phyloP scores from a whole-genome alignment of 371 early-diverging fungal species.

The Gilbertella persicaria region DNA sequence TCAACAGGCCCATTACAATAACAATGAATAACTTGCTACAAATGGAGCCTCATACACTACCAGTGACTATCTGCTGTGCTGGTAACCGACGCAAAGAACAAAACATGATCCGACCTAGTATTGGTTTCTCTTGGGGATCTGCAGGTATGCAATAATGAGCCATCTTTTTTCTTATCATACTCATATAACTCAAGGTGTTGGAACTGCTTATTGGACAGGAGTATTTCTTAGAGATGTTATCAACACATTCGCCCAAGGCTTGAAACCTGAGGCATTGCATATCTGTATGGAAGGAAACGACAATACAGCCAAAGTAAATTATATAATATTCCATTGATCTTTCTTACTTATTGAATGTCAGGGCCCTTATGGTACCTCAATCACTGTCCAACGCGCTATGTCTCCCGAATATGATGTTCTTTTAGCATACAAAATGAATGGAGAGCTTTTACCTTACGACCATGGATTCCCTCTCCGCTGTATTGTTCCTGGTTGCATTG shows the following conservation, averaged over 20 bases:
- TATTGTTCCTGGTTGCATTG: slow-evolving; percentile 86
- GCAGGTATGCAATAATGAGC: slow-evolving; percentile 7
- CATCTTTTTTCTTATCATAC: slow-evolving; percentile 23
- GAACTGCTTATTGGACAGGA: slow-evolving; percentile 83
- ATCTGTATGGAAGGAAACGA: slow-evolving; percentile 74
- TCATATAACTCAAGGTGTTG: slow-evolving; percentile 45
- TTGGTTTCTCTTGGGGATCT: slow-evolving; percentile 55
- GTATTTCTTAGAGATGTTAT: slow-evolving; percentile 78
- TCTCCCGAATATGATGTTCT: slow-evolving; percentile 73
- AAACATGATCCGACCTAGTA: slow-evolving; percentile 71
- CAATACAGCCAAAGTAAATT: slow-evolving; percentile 49
- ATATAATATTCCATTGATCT: background rate
- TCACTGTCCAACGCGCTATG: slow-evolving; percentile 71
- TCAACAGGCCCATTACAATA: slow-evolving; percentile 46
- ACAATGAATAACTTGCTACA: slow-evolving; percentile 60
- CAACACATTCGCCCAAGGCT: slow-evolving; percentile 47
- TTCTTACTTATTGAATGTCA: too few species aligned
- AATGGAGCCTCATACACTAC: slow-evolving; percentile 48
- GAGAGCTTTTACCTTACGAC: slow-evolving; percentile 69
- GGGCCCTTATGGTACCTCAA: slow-evolving; percentile 77
- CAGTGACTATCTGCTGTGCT: slow-evolving; percentile 74
- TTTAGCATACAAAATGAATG: slow-evolving; percentile 91
- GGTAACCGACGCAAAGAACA: slow-evolving; percentile 86
- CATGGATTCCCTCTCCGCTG: slow-evolving; percentile 84
- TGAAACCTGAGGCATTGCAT: slow-evolving; percentile 53